Evolutionary conservation across 1,139 yeast genomes (phyloP).

Genomic region (Diutina catenulata): DNA sequence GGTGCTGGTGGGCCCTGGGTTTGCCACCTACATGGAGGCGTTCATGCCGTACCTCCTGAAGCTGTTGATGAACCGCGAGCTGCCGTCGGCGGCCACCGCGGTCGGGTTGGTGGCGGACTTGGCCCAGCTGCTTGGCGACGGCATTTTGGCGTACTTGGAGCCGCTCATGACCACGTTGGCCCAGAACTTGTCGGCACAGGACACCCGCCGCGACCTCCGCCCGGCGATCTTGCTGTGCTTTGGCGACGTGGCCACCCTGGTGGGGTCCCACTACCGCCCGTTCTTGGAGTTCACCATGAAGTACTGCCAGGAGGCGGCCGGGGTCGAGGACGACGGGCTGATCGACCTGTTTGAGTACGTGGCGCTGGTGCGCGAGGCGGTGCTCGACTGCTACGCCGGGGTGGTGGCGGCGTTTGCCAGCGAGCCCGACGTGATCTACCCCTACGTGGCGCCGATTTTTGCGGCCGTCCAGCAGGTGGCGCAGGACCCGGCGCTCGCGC

Average conservation of each 20-base stretch:
- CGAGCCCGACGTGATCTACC: conserved; percentile 52
- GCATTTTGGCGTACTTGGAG: conserved; percentile 61
- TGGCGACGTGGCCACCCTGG: conserved; percentile 89
- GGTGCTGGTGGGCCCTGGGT: conserved; percentile 51
- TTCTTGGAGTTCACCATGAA: conserved; percentile 73
- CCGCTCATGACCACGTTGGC: conserved; percentile 79
- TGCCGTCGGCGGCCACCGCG: conserved; percentile 77
- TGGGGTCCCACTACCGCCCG: conserved; percentile 64
- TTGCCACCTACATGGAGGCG: conserved; percentile 65
- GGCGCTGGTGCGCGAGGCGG: conserved; percentile 65
- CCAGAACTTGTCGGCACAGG: conserved; percentile 49
- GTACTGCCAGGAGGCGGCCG: conserved; percentile 47
- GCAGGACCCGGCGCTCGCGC: conserved; percentile 45
- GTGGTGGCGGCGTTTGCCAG: conserved; percentile 78
- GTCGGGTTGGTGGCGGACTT: conserved; percentile 96
- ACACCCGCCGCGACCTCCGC: conserved; percentile 67
- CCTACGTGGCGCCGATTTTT: conserved; percentile 60
- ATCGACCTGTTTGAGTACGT: conserved; percentile 72
- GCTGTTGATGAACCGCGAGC: conserved; percentile 73
- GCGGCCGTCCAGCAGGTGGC: conserved; percentile 52
- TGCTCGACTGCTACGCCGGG: conserved; percentile 91
- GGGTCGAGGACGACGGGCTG: conserved; percentile 44
- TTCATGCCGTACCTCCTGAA: conserved; percentile 72
- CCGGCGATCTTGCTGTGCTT: conserved; percentile 90
- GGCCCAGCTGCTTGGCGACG: conserved; percentile 76